Conservation (phyloP, 768 basidiomycete species). For the Tremella mesenterica region DNA sequence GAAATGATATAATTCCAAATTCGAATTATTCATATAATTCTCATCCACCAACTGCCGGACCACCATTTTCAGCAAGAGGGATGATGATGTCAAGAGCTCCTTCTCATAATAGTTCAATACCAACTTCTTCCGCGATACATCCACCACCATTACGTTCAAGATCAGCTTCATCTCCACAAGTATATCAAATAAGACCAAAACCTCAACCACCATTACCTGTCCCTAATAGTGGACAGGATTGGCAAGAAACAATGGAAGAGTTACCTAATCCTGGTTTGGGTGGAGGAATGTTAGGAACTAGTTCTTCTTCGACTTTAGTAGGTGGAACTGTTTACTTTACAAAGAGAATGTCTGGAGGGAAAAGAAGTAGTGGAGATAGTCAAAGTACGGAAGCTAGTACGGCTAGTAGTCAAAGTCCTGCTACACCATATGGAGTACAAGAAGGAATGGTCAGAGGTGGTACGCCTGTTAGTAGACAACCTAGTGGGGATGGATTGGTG, state of each 20-base stretch:
- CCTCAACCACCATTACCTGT: conserved; percentile 3
- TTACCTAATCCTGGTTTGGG: not conserved
- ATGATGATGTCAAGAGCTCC: conserved; percentile 32
- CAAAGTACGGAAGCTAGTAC: conserved; percentile 50
- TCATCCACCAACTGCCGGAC: not conserved
- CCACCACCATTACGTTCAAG: conserved; percentile 44
- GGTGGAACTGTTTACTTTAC: conserved; percentile 31
- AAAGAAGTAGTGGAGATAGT: conserved; percentile 35
- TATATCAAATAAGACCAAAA: conserved; percentile 42
- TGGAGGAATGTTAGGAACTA: conserved; percentile 3
- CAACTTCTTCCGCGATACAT: no score
- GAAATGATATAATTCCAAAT: no score
- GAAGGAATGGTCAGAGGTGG: not conserved
- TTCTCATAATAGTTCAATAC: conserved; percentile 22
- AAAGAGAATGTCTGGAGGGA: conserved; percentile 27
- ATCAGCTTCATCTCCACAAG: conserved; percentile 46
- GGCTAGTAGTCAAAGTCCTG: conserved; percentile 50
- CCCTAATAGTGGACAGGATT: conserved; percentile 1
- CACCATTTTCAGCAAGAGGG: conserved; percentile 16
- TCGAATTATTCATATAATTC: not conserved
- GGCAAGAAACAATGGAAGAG: conserved; percentile 6
- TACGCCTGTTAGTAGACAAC: not conserved
- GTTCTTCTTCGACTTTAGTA: conserved; percentile 22
- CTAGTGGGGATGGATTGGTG: not conserved
- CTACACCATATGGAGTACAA: conserved; percentile 46